Percentiles rank a stretch among this genome's conserved stretches.
Conservation (phyloP, 371 early-diverging fungal genomes). For the Chytridium lagenaria region DNA sequence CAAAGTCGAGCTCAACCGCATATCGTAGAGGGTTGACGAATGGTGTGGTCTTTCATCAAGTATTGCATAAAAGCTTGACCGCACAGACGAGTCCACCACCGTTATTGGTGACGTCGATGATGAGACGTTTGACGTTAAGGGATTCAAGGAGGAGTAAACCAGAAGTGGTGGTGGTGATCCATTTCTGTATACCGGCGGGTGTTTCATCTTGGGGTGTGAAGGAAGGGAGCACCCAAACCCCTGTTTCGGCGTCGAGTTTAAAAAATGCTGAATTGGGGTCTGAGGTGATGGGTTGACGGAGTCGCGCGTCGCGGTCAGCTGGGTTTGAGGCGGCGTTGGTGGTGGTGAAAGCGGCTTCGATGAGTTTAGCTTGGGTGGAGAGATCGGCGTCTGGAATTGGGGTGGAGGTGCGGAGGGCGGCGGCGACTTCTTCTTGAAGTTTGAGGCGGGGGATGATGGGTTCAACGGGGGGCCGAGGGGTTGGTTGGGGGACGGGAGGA, state of each 20-base stretch:
- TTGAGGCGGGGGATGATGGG: background rate
- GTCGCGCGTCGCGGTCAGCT: background rate
- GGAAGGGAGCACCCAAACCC: conserved; percentile 17
- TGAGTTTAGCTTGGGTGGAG: background rate
- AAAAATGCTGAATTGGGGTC: conserved; percentile 19
- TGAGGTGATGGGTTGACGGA: background rate
- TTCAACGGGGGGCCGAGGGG: conserved; percentile 3
- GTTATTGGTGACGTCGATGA: conserved; percentile 44
- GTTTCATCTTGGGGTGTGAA: conserved; percentile 15
- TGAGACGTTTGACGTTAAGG: conserved; percentile 29
- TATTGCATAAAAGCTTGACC: conserved; percentile 16
- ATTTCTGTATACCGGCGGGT: background rate
- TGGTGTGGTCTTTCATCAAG: background rate
- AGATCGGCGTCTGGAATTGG: background rate
- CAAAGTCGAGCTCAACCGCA: conserved; percentile 3
- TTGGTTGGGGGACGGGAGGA: background rate
- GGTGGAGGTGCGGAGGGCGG: background rate
- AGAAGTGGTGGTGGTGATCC: conserved; percentile 21
- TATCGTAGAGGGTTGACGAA: conserved; percentile 6
- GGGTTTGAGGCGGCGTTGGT: background rate
- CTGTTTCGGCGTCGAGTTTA: background rate
- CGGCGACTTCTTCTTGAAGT: conserved; percentile 2
- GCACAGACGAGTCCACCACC: conserved; percentile 39
- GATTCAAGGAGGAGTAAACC: conserved; percentile 32
- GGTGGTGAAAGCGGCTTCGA: background rate